Evolutionary conservation across 225 moss, liverwort and hornwort species (phyloP), one percentile per base, ranked within the genome.

Genomic region (Marchantia paleacea): DNA sequence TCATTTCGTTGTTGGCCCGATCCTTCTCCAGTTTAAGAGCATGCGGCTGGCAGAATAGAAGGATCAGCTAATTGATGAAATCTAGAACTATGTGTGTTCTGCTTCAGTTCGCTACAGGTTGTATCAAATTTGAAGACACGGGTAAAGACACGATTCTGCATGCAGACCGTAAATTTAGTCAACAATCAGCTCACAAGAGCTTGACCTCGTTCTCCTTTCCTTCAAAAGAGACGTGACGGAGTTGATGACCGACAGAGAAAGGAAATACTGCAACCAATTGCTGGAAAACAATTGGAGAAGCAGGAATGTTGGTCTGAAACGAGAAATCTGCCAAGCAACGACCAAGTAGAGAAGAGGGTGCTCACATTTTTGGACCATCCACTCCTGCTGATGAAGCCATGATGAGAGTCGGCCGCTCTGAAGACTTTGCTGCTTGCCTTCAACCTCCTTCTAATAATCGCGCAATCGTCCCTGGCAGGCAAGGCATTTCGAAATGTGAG

Each of bases 401-500:
- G 55, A 13, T 58, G 73, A 73, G 50, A 51, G 73, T 73, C 69
- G 69, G 51, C n/a, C 73, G 73, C 73, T 51, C 73, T 29, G 10
- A 20, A 7, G 15, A 10, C 26, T 52, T 12, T 29, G 66, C 66
- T 25, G 53, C 24, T 73, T 15, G 18, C 55, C 18, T 75, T 75
- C 57, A 75, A 29, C 75, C 75, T 30, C 57, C 75, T 75, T 75
- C 75, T 28, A 75, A 52, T 20, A 29, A 24, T 58, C 31, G 75
- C 31, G 55, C 75, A 57, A 58, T 55, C 55, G 16, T 75, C 55
- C 75, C 55, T 14, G 75, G 57, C 22, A 55, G 55, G 29, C 55
- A 30, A 75, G 75, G 75, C 75, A 75, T 57, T 52, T 73, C 72
- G 72, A 73, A 73, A 52, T 73, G 22, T 73, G 70, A 70, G 66